phyloP scores from a whole-genome alignment of 2,329 filamentous ascomycete genomes.

The Ophiostoma ulmi region DNA sequence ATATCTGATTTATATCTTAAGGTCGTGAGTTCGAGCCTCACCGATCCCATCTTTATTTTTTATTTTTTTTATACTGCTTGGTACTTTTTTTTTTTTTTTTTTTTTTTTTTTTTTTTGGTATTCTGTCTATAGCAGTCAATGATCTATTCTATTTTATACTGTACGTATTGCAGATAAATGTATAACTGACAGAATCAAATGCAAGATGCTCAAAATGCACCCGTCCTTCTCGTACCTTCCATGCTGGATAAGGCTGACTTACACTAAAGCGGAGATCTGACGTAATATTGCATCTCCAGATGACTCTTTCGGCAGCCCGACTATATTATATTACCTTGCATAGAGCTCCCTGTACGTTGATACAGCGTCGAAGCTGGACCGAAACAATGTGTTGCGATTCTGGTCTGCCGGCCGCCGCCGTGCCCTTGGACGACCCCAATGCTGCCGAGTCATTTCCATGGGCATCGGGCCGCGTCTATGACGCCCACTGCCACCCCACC shows the following conservation, averaged over 20 bases:
- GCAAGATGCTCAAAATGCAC: background rate
- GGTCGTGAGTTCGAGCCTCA: slow-evolving; percentile 29
- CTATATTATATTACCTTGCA: background rate
- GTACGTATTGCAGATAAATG: no score
- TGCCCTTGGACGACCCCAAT: slow-evolving; percentile 18
- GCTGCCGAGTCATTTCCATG: slow-evolving; percentile 55
- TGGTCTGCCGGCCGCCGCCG: background rate
- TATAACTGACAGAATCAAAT: no score
- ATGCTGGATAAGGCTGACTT: background rate
- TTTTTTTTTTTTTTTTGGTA: background rate
- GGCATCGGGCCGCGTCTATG: slow-evolving; percentile 60
- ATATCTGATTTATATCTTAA: slow-evolving; percentile 23
- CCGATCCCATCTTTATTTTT: slow-evolving; percentile 22
- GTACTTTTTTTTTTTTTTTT: background rate
- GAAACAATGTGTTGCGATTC: slow-evolving; percentile 2
- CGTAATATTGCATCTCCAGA: background rate
- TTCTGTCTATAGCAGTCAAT: background rate
- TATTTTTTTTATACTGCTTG: background rate
- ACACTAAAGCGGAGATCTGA: background rate
- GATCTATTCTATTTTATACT: background rate
- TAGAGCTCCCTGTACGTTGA: background rate
- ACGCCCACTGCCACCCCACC: slow-evolving; percentile 81
- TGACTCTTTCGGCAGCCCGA: background rate
- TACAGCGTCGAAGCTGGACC: background rate
- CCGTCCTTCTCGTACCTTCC: background rate